A percentile compares a stretch with the other conserved stretches of the same genome.
Evolutionary conservation across 495 filamentous ascomycete genomes (phyloP).

Genomic region (Penicillium atrosanguineum): DNA sequence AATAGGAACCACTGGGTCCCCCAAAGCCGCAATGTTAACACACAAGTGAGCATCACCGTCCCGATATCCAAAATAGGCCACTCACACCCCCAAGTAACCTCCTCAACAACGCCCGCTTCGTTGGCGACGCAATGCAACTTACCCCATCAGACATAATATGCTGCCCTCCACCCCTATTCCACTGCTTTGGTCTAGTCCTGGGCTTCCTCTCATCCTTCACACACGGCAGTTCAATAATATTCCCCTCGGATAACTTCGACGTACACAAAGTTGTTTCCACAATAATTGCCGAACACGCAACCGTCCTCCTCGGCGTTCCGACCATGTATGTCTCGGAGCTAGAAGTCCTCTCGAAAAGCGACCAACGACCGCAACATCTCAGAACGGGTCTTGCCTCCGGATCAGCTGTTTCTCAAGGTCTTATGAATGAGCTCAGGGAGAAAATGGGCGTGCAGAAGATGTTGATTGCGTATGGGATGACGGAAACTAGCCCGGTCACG

Average conservation of each 20-base stretch:
- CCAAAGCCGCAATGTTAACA: slow-evolving; percentile 81
- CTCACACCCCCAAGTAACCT: slow-evolving; percentile 47
- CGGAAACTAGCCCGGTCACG: slow-evolving; percentile 18
- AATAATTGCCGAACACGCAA: slow-evolving; percentile 61
- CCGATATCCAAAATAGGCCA: not conserved
- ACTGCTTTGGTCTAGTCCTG: slow-evolving; percentile 81
- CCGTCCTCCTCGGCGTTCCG: slow-evolving; percentile 79
- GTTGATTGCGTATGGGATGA: slow-evolving; percentile 27
- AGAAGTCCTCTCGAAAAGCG: slow-evolving; percentile 51
- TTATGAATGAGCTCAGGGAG: slow-evolving; percentile 16
- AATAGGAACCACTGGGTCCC: slow-evolving; percentile 63
- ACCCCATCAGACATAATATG: slow-evolving; percentile 63
- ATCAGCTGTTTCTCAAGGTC: slow-evolving; percentile 11
- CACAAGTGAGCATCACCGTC: slow-evolving; percentile 49
- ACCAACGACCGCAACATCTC: slow-evolving; percentile 10
- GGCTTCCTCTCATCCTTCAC: slow-evolving; percentile 83
- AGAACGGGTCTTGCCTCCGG: slow-evolving; percentile 21
- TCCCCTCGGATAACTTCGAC: slow-evolving; percentile 15
- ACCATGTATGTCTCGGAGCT: slow-evolving; percentile 85
- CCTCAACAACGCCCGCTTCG: slow-evolving; percentile 74
- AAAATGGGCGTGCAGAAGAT: slow-evolving; percentile 19
- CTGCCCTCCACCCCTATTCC: slow-evolving; percentile 78
- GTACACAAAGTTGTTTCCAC: slow-evolving; percentile 53
- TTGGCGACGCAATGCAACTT: slow-evolving; percentile 71
- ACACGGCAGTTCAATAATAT: slow-evolving; percentile 54